Evolutionary conservation across 352 stramenopile genomes (phyloP).

Genomic region (Phytophthora foliorum): DNA sequence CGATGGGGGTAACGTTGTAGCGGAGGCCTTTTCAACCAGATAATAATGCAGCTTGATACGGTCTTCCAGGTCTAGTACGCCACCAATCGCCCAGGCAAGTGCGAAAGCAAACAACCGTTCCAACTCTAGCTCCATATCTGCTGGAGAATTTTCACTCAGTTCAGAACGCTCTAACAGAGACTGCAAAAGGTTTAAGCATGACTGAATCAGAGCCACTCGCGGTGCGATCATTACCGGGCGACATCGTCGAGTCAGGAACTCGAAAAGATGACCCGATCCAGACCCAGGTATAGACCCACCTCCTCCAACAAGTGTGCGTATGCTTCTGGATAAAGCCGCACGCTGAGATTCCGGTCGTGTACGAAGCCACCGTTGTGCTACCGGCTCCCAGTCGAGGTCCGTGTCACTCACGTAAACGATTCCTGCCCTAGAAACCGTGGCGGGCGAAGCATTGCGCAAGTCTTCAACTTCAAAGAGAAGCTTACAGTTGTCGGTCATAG

Average conservation of each 20-base stretch:
- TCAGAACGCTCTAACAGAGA: slow-evolving; percentile 66
- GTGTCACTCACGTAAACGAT: slow-evolving; percentile 93
- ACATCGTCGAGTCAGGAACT: slow-evolving; percentile 71
- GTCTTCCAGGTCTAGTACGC: slow-evolving; percentile 87
- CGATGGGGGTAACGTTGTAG: slow-evolving; percentile 39
- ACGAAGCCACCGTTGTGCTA: slow-evolving; percentile 73
- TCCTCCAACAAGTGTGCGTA: slow-evolving; percentile 63
- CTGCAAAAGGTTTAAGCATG: slow-evolving; percentile 69
- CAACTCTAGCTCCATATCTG: slow-evolving; percentile 74
- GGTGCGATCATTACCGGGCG: slow-evolving; percentile 74
- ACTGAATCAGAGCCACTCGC: slow-evolving; percentile 85
- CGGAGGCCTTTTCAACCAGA: slow-evolving; percentile 49
- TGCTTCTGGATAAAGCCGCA: slow-evolving; percentile 51
- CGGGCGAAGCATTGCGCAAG: slow-evolving; percentile 91
- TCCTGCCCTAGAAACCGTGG: slow-evolving; percentile 91
- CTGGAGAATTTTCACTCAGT: slow-evolving; percentile 54
- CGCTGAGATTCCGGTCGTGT: slow-evolving; percentile 59
- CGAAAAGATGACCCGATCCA: slow-evolving; percentile 69
- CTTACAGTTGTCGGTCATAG: slow-evolving; percentile 92
- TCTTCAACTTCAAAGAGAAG: slow-evolving; percentile 96
- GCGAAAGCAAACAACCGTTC: slow-evolving; percentile 89
- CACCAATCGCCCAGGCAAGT: slow-evolving; percentile 86
- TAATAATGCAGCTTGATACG: slow-evolving; percentile 78
- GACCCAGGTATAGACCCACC: slow-evolving; percentile 7
- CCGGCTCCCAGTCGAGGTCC: slow-evolving; percentile 79